Conservation (phyloP, 2,329 filamentous ascomycete genomes). For the Colletotrichum plurivorum region DNA sequence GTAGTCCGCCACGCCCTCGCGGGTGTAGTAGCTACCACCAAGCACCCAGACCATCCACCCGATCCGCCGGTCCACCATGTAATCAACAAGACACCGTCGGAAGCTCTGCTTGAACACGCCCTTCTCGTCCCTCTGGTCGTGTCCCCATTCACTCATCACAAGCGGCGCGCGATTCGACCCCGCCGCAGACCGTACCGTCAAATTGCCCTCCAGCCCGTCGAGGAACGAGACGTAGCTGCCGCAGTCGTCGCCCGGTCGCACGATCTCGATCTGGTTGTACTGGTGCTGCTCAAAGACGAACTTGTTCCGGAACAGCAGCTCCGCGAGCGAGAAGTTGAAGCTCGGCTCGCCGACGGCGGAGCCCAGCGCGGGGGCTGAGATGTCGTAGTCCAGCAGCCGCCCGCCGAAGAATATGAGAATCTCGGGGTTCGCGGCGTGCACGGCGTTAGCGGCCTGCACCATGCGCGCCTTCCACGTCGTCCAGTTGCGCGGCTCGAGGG, state of each 20-base stretch:
- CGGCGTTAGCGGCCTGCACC: constrained; percentile 56
- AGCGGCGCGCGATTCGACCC: constrained; percentile 22
- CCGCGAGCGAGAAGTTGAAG: constrained; percentile 51
- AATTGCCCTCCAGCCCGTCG: constrained; percentile 1
- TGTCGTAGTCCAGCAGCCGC: constrained; percentile 48
- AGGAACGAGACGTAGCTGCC: constrained; percentile 1
- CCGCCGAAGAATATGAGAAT: constrained; percentile 61
- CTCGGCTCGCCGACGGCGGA: constrained; percentile 2
- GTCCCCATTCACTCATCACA: constrained; percentile 36
- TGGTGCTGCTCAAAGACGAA: constrained; percentile 60
- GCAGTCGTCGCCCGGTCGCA: constrained; percentile 8
- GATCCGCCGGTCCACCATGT: constrained; percentile 47
- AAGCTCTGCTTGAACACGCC: constrained; percentile 51
- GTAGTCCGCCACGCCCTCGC: constrained; percentile 58
- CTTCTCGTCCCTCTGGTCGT: constrained; percentile 24
- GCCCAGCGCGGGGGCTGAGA: constrained; percentile 49
- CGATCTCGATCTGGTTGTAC: constrained; percentile 48
- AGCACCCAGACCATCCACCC: constrained; percentile 67
- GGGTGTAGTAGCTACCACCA: constrained; percentile 63
- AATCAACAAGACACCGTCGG: constrained; percentile 57
- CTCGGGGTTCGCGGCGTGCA: constrained; percentile 60
- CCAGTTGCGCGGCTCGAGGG: constrained; percentile 59
- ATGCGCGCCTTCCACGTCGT: constrained; percentile 61
- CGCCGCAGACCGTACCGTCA: background rate
- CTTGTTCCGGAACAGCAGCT: constrained; percentile 53